A percentile compares a stretch with the other conserved stretches of the same genome.
phyloP scores from a whole-genome alignment of 2,329 filamentous ascomycete genomes.

The Aspergillus pseudotamarii region DNA sequence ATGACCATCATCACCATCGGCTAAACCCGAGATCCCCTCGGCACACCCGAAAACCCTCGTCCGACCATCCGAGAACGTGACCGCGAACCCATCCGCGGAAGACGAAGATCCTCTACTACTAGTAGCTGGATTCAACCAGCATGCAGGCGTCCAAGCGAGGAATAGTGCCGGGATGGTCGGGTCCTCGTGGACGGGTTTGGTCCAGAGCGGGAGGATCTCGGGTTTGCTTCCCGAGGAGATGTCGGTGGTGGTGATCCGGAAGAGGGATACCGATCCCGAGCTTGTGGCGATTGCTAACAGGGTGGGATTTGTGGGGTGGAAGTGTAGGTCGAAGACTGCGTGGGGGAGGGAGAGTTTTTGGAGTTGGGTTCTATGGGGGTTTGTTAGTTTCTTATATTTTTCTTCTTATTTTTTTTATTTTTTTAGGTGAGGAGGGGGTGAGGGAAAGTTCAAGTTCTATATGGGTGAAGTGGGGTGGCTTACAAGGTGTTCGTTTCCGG shows the following conservation, averaged over 20 bases:
- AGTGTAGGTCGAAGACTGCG: constrained; percentile 84
- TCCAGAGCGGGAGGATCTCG: constrained; percentile 42
- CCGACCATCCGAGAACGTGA: constrained; percentile 71
- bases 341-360: constrained; percentile 67
- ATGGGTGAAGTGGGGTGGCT: neutral
- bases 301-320: constrained; percentile 60
- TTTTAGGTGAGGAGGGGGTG: too few species aligned
- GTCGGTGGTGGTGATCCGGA: constrained; percentile 26
- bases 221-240: constrained; percentile 16
- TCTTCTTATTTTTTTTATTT: too few species aligned
- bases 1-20: neutral
- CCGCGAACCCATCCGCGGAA: constrained; percentile 58
- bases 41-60: constrained; percentile 56
- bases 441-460: too few species aligned
- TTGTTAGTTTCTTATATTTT: too few species aligned
- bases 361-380: constrained; percentile 51
- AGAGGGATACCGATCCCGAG: constrained; percentile 54
- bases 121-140: constrained; percentile 24
- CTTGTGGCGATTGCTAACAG: constrained; percentile 77
- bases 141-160: constrained; percentile 69
- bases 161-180: constrained; percentile 67
- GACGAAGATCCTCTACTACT: too few species aligned
- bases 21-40: neutral
- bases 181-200: constrained; percentile 56
- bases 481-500: constrained; percentile 31